Conservation (phyloP, 257 asterid genomes). For the Solanum ossicruentum region DNA sequence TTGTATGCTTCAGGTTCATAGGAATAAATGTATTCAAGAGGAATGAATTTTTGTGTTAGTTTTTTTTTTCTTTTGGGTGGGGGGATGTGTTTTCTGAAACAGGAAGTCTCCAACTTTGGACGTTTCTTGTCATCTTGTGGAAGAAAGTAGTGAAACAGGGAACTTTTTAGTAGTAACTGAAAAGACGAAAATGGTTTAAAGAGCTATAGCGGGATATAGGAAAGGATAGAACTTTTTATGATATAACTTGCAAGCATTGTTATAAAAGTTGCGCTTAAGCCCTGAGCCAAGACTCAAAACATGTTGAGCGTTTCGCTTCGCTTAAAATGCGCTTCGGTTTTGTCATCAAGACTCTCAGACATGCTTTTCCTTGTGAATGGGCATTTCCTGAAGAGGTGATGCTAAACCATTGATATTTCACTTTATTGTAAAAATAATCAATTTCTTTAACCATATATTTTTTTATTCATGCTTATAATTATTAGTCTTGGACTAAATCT, state of each 20-base stretch:
- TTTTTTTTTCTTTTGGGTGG: background rate
- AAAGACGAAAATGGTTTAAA: background rate
- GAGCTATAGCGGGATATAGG: background rate
- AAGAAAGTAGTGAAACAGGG: background rate
- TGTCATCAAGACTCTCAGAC: background rate
- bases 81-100: background rate
- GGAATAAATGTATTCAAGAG: background rate
- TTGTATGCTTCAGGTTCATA: background rate
- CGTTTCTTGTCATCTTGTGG: background rate
- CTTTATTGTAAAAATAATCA: background rate
- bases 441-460: background rate
- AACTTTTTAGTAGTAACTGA: background rate
- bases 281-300: background rate
- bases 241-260: background rate
- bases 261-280: background rate
- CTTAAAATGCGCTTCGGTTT: background rate
- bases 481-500: background rate
- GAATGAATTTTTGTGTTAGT: background rate
- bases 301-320: background rate
- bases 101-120: background rate
- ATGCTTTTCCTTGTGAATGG: background rate
- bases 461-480: background rate
- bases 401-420: background rate
- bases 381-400: background rate
- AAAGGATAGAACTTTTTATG: background rate